Evolutionary conservation across 2,329 filamentous ascomycete genomes (phyloP).

Genomic region (Fusarium sp.): DNA sequence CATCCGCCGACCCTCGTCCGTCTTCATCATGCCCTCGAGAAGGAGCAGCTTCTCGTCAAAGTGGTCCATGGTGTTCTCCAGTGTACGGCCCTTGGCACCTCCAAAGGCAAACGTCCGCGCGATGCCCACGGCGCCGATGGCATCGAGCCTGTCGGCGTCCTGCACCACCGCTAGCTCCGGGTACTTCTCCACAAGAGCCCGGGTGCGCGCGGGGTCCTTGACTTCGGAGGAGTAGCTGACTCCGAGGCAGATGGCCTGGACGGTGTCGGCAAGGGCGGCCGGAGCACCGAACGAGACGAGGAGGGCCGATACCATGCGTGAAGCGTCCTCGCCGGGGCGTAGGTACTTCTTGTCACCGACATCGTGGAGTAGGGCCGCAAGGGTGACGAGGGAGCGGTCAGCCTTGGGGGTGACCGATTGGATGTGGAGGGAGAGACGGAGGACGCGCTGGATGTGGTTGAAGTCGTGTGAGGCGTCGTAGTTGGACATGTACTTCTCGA

Average conservation of each 20-base stretch:
- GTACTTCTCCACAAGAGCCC: slow-evolving; percentile 68
- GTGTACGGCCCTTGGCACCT: slow-evolving; percentile 68
- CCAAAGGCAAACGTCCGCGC: slow-evolving; percentile 74
- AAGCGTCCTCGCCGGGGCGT: slow-evolving; percentile 63
- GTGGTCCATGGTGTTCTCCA: slow-evolving; percentile 77
- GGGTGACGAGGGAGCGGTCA: slow-evolving; percentile 65
- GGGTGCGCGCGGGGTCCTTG: slow-evolving; percentile 69
- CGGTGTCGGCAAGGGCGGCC: slow-evolving; percentile 67
- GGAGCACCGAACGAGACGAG: slow-evolving; percentile 68
- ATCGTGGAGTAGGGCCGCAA: slow-evolving; percentile 85
- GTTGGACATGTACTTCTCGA: slow-evolving; percentile 76
- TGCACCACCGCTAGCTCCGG: slow-evolving; percentile 81
- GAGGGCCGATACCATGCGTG: slow-evolving; percentile 65
- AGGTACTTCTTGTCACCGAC: slow-evolving; percentile 89
- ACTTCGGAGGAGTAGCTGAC: slow-evolving; percentile 84
- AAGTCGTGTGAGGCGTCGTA: slow-evolving; percentile 93
- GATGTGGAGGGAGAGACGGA: slow-evolving; percentile 76
- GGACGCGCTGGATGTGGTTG: slow-evolving; percentile 82
- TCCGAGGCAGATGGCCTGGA: slow-evolving; percentile 78
- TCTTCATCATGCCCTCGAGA: slow-evolving; percentile 74
- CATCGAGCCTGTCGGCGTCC: slow-evolving; percentile 92
- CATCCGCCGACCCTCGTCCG: slow-evolving; percentile 62
- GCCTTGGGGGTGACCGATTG: slow-evolving; percentile 59
- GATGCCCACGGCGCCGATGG: slow-evolving; percentile 87
- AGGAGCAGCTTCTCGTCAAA: slow-evolving; percentile 80